Base-by-base conservation (phyloP, 176 grass and related monocot species). In the Avena insularis region DNA sequence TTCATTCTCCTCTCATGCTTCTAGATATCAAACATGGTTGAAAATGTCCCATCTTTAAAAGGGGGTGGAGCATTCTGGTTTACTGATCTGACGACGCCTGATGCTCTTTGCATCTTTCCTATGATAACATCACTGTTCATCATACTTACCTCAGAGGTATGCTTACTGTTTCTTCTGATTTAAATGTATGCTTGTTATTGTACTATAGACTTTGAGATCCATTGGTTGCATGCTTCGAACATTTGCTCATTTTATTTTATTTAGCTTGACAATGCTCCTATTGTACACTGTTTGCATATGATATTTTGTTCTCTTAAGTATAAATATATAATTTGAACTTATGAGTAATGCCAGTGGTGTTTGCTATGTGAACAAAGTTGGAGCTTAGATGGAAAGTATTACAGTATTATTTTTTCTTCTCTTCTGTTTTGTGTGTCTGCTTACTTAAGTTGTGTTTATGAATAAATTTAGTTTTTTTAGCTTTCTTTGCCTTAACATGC, bases 31-130 rank as follows among this genome's bases (percentile, higher is more conserved):
- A 93, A 93, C 68, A 96, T 96, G 94, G 94, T 87, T 69, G 85
- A 93, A 74, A 92, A 93, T 80, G 89, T 96, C 47, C 94, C 94
- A 50, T 96, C 87, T 78, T 80, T 96, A 51, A 96, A 96, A 91
- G 91, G 80, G 85, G 94, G 94, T 63, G 94, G 94, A 68, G 89
- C 89, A 78, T 71, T 96, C 56, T 96, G 94, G 94, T 96, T 96
- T 91, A 96, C 90, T 84, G 90, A 96, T 86, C 89, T 96, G 87
- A 96, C 94, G 8, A 88, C 91, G 25, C 91, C 91, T 71, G 94
- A 96, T 74, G 48, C 70, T 3, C 73, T 90, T 50, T 91, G 85
- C 86, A 86, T 97, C 51, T 92, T 92, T 64, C 92, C 94, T 1
- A 86, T 86, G 49, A 87, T 94, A 63, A 91, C 90, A 66, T 75